phyloP scores from a whole-genome alignment of 805 yeast species.

The Kodamaea restingae region DNA sequence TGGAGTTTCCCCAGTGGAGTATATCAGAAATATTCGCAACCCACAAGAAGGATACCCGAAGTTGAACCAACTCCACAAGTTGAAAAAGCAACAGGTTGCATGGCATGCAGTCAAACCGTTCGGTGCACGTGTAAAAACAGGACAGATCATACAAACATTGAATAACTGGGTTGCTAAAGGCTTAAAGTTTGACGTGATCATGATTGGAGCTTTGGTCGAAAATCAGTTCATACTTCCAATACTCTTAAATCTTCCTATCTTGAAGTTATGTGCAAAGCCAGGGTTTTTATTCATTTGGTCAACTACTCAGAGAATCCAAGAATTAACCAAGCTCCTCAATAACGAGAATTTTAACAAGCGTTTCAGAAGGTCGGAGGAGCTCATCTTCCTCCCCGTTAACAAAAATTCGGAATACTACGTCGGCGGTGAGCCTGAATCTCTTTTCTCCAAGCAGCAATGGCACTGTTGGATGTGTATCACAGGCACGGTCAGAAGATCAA shows the following conservation, averaged over 20 bases:
- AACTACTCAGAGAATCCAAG: constrained; percentile 65
- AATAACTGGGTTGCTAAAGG: constrained; percentile 56
- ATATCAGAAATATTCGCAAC: constrained; percentile 59
- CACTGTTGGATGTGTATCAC: constrained; percentile 98
- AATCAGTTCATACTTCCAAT: constrained; percentile 64
- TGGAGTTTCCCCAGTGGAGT: constrained; percentile 56
- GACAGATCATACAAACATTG: constrained; percentile 53
- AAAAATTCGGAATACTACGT: constrained; percentile 65
- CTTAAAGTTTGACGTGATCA: constrained; percentile 78
- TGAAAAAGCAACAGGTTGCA: constrained; percentile 57
- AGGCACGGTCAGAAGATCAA: constrained; percentile 85
- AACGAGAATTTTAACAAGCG: constrained; percentile 51
- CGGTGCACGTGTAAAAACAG: constrained; percentile 55
- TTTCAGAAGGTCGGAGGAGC: constrained; percentile 85
- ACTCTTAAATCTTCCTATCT: constrained; percentile 63
- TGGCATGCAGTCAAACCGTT: constrained; percentile 57
- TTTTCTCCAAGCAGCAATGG: constrained; percentile 79
- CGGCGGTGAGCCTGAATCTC: constrained; percentile 35
- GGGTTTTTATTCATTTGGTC: constrained; percentile 89
- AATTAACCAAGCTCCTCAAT: constrained; percentile 51
- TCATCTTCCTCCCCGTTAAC: constrained; percentile 74
- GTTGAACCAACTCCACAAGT: constrained; percentile 58
- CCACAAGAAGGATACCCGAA: constrained; percentile 87
- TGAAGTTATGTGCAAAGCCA: constrained; percentile 73
- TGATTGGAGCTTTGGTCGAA: constrained; percentile 84